Evolutionary conservation across 2,329 filamentous ascomycete genomes (phyloP).

Genomic region (Arthrinium phaeospermum): DNA sequence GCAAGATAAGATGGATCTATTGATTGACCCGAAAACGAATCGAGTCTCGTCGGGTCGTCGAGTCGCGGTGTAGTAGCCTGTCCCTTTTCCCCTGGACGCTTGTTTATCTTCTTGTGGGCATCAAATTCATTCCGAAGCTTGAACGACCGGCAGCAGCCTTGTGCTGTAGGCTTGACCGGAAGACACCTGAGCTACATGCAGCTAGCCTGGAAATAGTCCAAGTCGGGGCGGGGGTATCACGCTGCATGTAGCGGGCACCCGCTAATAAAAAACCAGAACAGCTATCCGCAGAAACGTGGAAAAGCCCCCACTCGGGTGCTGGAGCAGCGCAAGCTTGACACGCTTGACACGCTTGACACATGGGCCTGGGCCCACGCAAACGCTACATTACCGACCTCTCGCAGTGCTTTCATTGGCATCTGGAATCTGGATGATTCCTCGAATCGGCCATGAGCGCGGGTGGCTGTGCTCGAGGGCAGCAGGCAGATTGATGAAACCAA

Average conservation of each 20-base stretch:
- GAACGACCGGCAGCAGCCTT: not conserved
- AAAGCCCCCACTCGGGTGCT: not conserved
- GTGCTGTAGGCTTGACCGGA: not conserved
- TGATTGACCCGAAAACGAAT: not conserved
- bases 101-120: not conserved
- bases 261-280: not conserved
- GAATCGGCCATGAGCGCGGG: not conserved
- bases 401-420: not conserved
- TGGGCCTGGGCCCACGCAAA: not conserved
- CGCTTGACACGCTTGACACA: slow-evolving; percentile 11
- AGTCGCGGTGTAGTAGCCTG: not conserved
- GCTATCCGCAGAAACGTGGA: not conserved
- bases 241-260: not conserved
- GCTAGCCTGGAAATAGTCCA: not conserved
- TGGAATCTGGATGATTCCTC: not conserved
- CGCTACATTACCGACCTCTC: not conserved
- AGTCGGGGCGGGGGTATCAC: not conserved
- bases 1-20: not conserved
- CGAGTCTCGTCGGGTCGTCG: not conserved
- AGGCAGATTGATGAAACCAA: slow-evolving; percentile 1
- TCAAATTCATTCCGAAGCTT: not conserved
- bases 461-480: not conserved
- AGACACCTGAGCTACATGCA: not conserved
- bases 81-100: not conserved
- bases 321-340: not conserved